Base-by-base conservation (phyloP, 768 basidiomycete genomes). In the Termitomyces sp. region DNA sequence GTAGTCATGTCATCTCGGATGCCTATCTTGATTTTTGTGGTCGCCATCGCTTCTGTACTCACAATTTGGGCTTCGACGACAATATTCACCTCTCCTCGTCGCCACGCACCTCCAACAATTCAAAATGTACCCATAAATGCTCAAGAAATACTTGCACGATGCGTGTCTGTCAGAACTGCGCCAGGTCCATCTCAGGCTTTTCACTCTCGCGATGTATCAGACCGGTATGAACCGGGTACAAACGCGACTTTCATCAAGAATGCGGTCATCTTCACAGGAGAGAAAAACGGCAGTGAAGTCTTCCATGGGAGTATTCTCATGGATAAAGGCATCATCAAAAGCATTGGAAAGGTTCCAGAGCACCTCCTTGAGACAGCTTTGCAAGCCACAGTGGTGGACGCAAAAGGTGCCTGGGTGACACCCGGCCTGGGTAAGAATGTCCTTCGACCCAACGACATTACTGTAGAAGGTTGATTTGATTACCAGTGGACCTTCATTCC, bases 401-500 rank as follows among this genome's bases (percentile, higher is more conserved):
- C 84, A 4, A 74, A 80, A 41, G 84, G 86, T 11, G 77, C 76
- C 37, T 89, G 85, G 87, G 75, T 88, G 7, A 90, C 86, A 1
- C 87, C 86, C 56, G 85, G 82, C 35, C 76, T 82, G 59, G 77
- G 87, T 87, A 68, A 55, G 69, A 5, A 21, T 32, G 31, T 5
- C 2, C 17, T 17, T 47, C 10, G 19, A 9, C 14, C 48, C 38
- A n/a, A 32, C n/a, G 34, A 42, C 56, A 54, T 27, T 65, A 47
- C 45, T 61, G 62, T 34, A 49, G 68, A 23, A 57, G 19, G 41
- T 31, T 69, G n/a, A 50, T 21, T 64, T 65, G 23, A 65, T 66
- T 42, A 64, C 63, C 45, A 83, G 85, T 90, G 31, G 88, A 91
- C 64, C 70, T 90, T 62, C 85, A 92, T 69, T 90, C 91, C 5